A percentile compares a stretch with the other conserved stretches of the same genome.
These are phyloP conservation scores for Yarrowia keelungensis DNA, from an alignment of 805 yeast species.

Conservation along the genomic window DNA sequence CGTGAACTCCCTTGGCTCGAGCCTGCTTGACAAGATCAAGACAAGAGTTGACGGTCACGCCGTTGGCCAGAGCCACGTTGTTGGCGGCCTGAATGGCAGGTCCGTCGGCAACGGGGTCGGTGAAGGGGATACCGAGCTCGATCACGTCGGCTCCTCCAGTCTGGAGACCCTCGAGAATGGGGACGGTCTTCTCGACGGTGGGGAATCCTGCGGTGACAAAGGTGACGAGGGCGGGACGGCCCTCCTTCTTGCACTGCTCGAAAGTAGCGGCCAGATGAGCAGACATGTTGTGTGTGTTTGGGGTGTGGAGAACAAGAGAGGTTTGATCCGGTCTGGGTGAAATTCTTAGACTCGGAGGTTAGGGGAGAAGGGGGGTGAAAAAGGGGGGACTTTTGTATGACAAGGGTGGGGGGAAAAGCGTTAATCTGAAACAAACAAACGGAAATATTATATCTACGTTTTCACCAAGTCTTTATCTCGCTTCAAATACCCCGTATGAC, in stretches of 20 bases:
- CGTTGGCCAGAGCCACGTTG: conserved; percentile 75
- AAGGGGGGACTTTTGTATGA: not conserved
- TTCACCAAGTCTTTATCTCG: not conserved
- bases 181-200: conserved; percentile 82
- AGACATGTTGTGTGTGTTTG: conserved; percentile 53
- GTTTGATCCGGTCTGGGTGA: conserved; percentile 24
- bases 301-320: conserved; percentile 11
- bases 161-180: conserved; percentile 85
- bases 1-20: conserved; percentile 79
- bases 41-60: conserved; percentile 72
- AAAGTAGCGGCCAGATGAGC: conserved; percentile 65
- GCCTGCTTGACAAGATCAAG: conserved; percentile 77
- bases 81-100: conserved; percentile 94
- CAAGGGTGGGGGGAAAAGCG: too few relatives aligned
- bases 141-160: conserved; percentile 95
- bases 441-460: not conserved
- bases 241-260: conserved; percentile 63
- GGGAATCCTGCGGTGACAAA: conserved; percentile 97
- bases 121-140: conserved; percentile 94
- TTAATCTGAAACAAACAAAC: too few relatives aligned
- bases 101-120: conserved; percentile 99
- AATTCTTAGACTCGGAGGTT: conserved; percentile 37
- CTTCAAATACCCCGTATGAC: conserved; percentile 12
- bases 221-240: conserved; percentile 87
- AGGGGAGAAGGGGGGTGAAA: conserved; percentile 9